Conservation (phyloP, 805 yeast genomes). For the Wickerhamiella galacta region DNA sequence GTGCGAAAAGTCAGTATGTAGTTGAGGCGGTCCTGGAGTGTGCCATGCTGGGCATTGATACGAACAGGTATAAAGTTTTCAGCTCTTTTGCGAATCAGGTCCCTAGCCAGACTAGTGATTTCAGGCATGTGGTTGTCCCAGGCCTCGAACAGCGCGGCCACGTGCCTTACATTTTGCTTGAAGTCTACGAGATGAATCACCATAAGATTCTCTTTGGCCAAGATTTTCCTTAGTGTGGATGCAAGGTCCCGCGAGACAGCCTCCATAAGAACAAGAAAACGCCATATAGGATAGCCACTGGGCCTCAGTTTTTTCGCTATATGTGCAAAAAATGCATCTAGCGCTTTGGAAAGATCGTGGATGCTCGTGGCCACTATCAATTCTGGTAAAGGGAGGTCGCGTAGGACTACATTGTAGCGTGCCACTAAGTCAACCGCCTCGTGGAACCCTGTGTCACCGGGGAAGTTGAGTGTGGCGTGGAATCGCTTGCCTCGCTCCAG, state of each 20-base stretch:
- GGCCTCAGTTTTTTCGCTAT: constrained; percentile 41
- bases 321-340: constrained; percentile 38
- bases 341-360: constrained; percentile 28
- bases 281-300: constrained; percentile 42
- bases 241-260: constrained; percentile 43
- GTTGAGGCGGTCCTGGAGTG: constrained; percentile 28
- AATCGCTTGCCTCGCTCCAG: constrained; percentile 58
- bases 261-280: constrained; percentile 53
- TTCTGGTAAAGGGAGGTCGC: constrained; percentile 53
- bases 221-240: constrained; percentile 26
- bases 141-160: constrained; percentile 25
- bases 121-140: constrained; percentile 52
- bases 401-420: constrained; percentile 44
- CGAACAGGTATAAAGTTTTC: constrained; percentile 54
- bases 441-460: constrained; percentile 52
- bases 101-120: constrained; percentile 52
- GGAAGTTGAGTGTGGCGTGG: constrained; percentile 58
- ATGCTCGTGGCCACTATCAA: constrained; percentile 33
- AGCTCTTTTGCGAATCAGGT: constrained; percentile 52
- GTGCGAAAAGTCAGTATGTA: constrained; percentile 31
- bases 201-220: constrained; percentile 29
- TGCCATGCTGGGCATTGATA: constrained; percentile 30
- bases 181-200: constrained; percentile 28
- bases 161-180: constrained; percentile 16
- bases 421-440: constrained; percentile 36